Evolutionary conservation across 2,329 filamentous ascomycete genomes (phyloP).

Genomic region (Talaromyces verruculosus): DNA sequence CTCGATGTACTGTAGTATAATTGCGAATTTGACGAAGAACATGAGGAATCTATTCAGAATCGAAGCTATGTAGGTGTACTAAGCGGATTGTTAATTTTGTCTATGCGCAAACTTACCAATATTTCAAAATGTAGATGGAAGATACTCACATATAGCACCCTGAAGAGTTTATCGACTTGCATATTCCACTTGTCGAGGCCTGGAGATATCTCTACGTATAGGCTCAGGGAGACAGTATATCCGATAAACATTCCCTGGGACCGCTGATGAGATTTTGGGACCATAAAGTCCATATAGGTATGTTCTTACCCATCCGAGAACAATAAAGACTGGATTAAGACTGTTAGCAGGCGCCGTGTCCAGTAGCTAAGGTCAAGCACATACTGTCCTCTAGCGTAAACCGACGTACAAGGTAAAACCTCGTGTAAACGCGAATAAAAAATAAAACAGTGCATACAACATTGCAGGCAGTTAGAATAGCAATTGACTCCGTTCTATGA

Average conservation of each 20-base stretch:
- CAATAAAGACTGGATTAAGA: not conserved
- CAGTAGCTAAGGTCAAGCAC: not conserved
- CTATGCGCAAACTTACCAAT: not conserved
- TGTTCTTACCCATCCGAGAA: constrained; percentile 9
- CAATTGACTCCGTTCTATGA: not conserved
- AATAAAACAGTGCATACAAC: constrained; percentile 1
- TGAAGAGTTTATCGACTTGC: not conserved
- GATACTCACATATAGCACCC: not conserved
- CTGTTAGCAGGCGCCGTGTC: not conserved
- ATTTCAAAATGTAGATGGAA: not conserved
- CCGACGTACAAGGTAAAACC: not conserved
- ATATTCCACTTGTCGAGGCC: not conserved
- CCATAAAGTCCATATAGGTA: not conserved
- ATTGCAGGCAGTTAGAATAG: not conserved
- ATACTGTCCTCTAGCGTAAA: constrained; percentile 11
- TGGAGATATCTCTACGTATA: not conserved
- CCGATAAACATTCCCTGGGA: not conserved
- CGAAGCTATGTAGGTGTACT: constrained; percentile 5
- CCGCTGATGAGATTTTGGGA: not conserved
- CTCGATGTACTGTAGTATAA: constrained; percentile 11
- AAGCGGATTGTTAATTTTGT: not conserved
- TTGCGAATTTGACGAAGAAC: constrained; percentile 8
- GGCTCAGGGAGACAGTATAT: not conserved
- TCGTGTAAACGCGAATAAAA: not conserved
- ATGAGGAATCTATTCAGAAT: constrained; percentile 3